Evolutionary conservation across 441 rosid genomes (phyloP).

Genomic region (Bruguiera hainesii): DNA sequence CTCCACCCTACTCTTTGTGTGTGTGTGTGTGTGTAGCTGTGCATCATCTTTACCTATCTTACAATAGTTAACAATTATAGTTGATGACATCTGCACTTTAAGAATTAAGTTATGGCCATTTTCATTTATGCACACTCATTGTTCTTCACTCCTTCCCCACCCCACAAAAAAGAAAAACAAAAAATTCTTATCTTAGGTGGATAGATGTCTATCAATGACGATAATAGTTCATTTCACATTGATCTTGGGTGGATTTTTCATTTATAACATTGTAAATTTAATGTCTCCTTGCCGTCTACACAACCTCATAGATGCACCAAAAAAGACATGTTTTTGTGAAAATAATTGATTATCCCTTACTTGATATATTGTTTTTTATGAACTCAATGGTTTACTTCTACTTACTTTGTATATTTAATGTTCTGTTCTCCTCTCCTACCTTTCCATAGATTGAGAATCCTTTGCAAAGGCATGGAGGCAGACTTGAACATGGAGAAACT

Average conservation of each 20-base stretch:
- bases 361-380: background rate
- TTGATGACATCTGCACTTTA: background rate
- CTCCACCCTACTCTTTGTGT: background rate
- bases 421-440: background rate
- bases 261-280: too few relatives aligned
- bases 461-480: constrained; percentile 88
- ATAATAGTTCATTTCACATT: too few relatives aligned
- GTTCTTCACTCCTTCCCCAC: too few relatives aligned
- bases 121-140: too few relatives aligned
- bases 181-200: too few relatives aligned
- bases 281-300: too few relatives aligned
- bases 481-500: constrained; percentile 81
- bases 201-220: too few relatives aligned
- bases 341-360: background rate
- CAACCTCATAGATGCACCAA: too few relatives aligned
- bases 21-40: constrained; percentile 3
- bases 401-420: background rate
- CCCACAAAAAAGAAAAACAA: too few relatives aligned
- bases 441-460: constrained; percentile 80
- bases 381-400: background rate
- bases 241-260: too few relatives aligned
- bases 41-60: background rate
- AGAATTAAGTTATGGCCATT: background rate
- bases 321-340: too few relatives aligned
- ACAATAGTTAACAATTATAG: background rate